A percentile compares a stretch with the other conserved stretches of the same genome.
phyloP scores from a whole-genome alignment of 768 basidiomycete species.

The Lactarius quietus region DNA sequence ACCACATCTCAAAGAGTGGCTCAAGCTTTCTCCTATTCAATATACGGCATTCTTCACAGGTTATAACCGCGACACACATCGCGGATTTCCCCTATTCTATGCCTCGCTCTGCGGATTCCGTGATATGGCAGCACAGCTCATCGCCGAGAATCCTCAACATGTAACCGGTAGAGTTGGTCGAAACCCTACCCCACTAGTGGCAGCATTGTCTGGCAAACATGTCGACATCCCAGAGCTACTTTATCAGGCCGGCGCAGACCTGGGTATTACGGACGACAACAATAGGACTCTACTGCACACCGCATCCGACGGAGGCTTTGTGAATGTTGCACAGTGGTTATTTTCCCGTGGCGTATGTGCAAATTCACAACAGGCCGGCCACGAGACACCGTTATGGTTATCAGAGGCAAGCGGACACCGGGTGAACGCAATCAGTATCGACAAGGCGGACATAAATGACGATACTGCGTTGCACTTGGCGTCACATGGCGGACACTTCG shows the following conservation, averaged over 20 bases:
- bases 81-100: neutral
- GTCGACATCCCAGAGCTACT: neutral
- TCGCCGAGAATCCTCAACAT: neutral
- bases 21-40: neutral
- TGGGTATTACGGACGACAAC: neutral
- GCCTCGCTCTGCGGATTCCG: neutral
- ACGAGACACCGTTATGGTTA: neutral
- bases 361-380: neutral
- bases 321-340: neutral
- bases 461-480: neutral
- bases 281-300: neutral
- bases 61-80: neutral
- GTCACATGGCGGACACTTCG: neutral
- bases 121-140: neutral
- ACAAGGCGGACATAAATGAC: neutral
- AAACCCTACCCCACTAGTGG: neutral
- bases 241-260: neutral
- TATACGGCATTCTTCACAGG: too few species aligned
- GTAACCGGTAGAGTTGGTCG: neutral
- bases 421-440: neutral
- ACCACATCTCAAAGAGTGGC: neutral
- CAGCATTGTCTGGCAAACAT: neutral
- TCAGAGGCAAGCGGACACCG: neutral
- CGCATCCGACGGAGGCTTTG: neutral
- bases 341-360: neutral